Conservation (phyloP, 2,329 filamentous ascomycete genomes). For the Colletotrichum phormii region DNA sequence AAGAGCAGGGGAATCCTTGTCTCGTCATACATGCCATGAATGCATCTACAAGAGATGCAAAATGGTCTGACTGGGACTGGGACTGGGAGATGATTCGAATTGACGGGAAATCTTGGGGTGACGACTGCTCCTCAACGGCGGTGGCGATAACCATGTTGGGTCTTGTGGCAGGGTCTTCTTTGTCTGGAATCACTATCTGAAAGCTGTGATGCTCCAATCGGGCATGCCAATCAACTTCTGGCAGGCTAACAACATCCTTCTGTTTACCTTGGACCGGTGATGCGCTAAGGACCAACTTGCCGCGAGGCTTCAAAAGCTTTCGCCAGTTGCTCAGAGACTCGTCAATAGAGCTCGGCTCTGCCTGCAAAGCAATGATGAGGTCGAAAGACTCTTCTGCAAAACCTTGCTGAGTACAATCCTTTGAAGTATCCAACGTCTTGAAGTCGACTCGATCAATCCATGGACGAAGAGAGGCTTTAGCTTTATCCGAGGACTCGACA, state of each 20-base stretch:
- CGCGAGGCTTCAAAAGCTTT: slow-evolving; percentile 46
- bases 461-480: not conserved
- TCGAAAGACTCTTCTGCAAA: slow-evolving; percentile 43
- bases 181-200: not conserved
- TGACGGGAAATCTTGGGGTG: not conserved
- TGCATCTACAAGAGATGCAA: not conserved
- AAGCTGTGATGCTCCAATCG: not conserved
- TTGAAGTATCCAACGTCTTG: slow-evolving; percentile 46
- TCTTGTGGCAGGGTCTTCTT: not conserved
- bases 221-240: not conserved
- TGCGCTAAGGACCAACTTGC: slow-evolving; percentile 39
- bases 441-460: slow-evolving; percentile 37
- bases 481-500: slow-evolving; percentile 40
- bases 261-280: not conserved
- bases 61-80: not conserved
- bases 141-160: not conserved
- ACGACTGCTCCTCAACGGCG: not conserved
- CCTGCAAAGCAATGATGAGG: slow-evolving; percentile 44
- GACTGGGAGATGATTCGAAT: not conserved
- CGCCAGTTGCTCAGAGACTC: slow-evolving; percentile 39
- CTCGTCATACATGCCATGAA: not conserved
- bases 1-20: not conserved
- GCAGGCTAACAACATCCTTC: slow-evolving; percentile 37
- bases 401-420: slow-evolving; percentile 43
- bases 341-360: slow-evolving; percentile 41